These are phyloP conservation scores for Carallia pectinifolia DNA, from an alignment of 345 rosid species.

Conservation along the genomic window DNA sequence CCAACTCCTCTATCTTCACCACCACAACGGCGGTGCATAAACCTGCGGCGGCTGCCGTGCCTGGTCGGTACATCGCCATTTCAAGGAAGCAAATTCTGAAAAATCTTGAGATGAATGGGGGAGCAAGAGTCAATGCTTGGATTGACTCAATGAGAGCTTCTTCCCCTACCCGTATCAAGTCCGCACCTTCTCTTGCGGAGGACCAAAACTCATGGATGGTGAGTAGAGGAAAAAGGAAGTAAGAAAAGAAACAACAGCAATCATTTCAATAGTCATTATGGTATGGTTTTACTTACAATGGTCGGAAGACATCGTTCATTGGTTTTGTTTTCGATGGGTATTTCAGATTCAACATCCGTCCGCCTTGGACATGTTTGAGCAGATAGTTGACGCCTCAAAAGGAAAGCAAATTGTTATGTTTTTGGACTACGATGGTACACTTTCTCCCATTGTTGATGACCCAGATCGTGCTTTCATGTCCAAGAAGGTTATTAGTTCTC, in stretches of 20 bases:
- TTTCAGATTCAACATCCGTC: constrained; percentile 71
- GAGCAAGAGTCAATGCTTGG: constrained; percentile 60
- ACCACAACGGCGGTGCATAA: constrained; percentile 41
- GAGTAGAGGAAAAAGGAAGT: constrained; percentile 5
- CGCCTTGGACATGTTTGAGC: constrained; percentile 67
- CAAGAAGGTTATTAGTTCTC: constrained; percentile 43
- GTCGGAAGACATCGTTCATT: no score
- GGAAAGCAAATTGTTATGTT: constrained; percentile 90
- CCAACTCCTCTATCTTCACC: constrained; percentile 43
- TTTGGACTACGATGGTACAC: constrained; percentile 88
- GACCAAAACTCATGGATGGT: constrained; percentile 63
- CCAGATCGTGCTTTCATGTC: constrained; percentile 96
- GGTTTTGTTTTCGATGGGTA: background rate
- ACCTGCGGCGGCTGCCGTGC: constrained; percentile 37
- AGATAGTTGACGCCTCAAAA: constrained; percentile 54
- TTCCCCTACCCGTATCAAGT: constrained; percentile 73
- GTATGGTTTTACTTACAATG: background rate
- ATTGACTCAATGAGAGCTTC: constrained; percentile 88
- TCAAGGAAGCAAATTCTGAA: constrained; percentile 44
- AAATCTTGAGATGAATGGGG: constrained; percentile 60
- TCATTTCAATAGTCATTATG: background rate
- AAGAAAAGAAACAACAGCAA: no score
- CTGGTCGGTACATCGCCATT: constrained; percentile 42
- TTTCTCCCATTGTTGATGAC: constrained; percentile 85
- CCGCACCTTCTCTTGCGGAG: constrained; percentile 41